Evolutionary conservation across 495 filamentous ascomycete species (phyloP).

Genomic region (Baudoinia panamericana): DNA sequence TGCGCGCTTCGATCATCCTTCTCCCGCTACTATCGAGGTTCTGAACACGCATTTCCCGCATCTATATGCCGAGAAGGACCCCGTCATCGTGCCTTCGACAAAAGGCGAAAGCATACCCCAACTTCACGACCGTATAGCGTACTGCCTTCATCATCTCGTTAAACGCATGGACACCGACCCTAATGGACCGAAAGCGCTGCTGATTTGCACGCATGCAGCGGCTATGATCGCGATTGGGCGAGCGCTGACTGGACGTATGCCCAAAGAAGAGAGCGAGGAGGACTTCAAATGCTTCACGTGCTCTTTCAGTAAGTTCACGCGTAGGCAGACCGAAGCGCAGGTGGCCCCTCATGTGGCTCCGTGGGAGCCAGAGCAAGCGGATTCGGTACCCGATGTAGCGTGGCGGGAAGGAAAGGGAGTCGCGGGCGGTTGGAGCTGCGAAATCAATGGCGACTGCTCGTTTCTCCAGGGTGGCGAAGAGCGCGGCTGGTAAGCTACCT

Average conservation of each 20-base stretch:
- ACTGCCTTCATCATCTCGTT: slow-evolving; percentile 57
- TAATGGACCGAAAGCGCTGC: slow-evolving; percentile 41
- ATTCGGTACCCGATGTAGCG: slow-evolving; percentile 33
- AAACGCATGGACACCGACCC: slow-evolving; percentile 50
- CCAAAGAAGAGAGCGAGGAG: slow-evolving; percentile 48
- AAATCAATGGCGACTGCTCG: slow-evolving; percentile 67
- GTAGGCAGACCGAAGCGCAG: slow-evolving; percentile 18
- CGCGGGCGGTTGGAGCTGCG: slow-evolving; percentile 67
- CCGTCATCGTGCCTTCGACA: slow-evolving; percentile 49
- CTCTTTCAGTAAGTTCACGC: slow-evolving; percentile 52
- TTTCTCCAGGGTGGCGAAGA: slow-evolving; percentile 71
- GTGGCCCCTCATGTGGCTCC: slow-evolving; percentile 16
- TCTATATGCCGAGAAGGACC: slow-evolving; percentile 32
- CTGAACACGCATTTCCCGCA: slow-evolving; percentile 54
- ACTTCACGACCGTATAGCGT: slow-evolving; percentile 68
- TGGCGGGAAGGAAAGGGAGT: slow-evolving; percentile 59
- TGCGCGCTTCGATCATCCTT: slow-evolving; percentile 70
- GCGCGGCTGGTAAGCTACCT: slow-evolving; percentile 63
- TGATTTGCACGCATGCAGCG: slow-evolving; percentile 87
- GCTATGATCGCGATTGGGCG: slow-evolving; percentile 74
- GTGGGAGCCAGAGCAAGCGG: slow-evolving; percentile 20
- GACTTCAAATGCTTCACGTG: slow-evolving; percentile 87
- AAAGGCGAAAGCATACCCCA: slow-evolving; percentile 65
- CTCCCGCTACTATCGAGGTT: slow-evolving; percentile 46
- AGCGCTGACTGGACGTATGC: slow-evolving; percentile 62